These are phyloP conservation scores for Dalbergia cultrata DNA, from an alignment of 306 rosid genomes.

Conservation along the genomic window DNA sequence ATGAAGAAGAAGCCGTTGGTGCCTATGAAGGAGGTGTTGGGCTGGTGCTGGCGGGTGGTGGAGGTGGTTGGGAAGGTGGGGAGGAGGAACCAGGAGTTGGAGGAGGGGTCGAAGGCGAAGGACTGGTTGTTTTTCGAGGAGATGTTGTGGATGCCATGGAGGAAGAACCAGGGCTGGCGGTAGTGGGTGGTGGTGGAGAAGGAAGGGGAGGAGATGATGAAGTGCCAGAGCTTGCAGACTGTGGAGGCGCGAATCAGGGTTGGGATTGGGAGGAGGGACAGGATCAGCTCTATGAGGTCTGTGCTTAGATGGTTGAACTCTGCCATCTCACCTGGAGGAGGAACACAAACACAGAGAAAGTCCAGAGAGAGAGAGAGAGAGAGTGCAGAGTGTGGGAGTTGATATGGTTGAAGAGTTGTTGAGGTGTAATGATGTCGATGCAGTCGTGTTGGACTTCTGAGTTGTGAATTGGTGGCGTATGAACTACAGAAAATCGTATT, in stretches of 20 bases:
- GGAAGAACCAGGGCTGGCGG: conserved; percentile 78
- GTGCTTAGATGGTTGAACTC: conserved; percentile 60
- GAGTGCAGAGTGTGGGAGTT: neutral
- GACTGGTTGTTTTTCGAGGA: conserved; percentile 79
- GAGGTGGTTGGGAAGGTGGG: conserved; percentile 54
- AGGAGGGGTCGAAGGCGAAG: conserved; percentile 82
- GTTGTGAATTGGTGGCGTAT: too few relatives aligned
- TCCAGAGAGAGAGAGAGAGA: neutral
- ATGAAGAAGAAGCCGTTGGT: conserved; percentile 69
- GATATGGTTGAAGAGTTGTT: neutral
- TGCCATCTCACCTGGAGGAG: conserved; percentile 47
- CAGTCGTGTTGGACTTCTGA: too few relatives aligned
- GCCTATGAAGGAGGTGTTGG: conserved; percentile 69
- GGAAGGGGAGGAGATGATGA: conserved; percentile 59
- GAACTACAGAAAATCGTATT: too few relatives aligned
- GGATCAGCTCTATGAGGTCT: conserved; percentile 67
- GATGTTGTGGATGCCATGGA: conserved; percentile 82
- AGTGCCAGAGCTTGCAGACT: conserved; percentile 79
- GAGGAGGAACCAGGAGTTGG: conserved; percentile 71
- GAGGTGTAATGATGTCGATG: neutral
- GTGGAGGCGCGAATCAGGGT: conserved; percentile 64
- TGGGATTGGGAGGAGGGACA: conserved; percentile 74
- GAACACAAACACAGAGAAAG: neutral
- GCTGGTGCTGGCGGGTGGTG: conserved; percentile 29
- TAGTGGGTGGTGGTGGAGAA: conserved; percentile 48